These are phyloP conservation scores for Bonnemaisonia californica DNA, from an alignment of 31 red algal genomes.

Conservation along the genomic window DNA sequence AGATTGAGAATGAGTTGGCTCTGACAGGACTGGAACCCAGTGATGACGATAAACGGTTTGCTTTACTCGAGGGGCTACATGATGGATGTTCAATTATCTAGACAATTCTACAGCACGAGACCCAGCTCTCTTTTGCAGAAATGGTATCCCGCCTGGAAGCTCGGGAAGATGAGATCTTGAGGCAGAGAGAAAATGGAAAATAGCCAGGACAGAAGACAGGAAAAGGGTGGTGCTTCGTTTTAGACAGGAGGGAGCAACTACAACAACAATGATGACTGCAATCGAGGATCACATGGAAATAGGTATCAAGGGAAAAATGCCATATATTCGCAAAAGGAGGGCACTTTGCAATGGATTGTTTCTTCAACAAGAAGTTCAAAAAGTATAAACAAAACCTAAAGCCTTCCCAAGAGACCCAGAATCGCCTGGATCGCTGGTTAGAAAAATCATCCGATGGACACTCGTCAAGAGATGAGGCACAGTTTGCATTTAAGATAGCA, in stretches of 20 bases:
- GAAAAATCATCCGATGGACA: not conserved
- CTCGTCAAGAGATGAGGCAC: too few relatives aligned
- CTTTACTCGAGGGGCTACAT: not conserved
- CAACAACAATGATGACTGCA: slow-evolving; percentile 1
- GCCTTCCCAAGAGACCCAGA: not conserved
- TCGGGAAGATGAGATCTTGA: slow-evolving; percentile 1
- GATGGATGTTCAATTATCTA: not conserved
- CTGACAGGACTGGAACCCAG: too few relatives aligned
- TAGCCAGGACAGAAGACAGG: too few relatives aligned
- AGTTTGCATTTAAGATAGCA: not conserved
- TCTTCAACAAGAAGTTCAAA: not conserved
- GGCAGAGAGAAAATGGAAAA: too few relatives aligned
- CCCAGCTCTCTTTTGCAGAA: not conserved
- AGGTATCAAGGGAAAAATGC: not conserved
- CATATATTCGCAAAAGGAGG: not conserved
- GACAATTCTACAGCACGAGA: slow-evolving; percentile 3
- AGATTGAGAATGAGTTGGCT: too few relatives aligned
- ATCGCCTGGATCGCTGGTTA: not conserved
- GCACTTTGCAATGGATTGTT: not conserved
- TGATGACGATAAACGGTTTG: slow-evolving; percentile 10
- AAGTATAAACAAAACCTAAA: slow-evolving; percentile 1
- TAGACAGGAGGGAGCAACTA: too few relatives aligned
- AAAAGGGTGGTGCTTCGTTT: too few relatives aligned
- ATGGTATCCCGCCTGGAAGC: not conserved
- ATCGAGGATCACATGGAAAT: not conserved